Conservation (phyloP, 169 alveolate genomes). For the Cryptosporidium andersoni region DNA sequence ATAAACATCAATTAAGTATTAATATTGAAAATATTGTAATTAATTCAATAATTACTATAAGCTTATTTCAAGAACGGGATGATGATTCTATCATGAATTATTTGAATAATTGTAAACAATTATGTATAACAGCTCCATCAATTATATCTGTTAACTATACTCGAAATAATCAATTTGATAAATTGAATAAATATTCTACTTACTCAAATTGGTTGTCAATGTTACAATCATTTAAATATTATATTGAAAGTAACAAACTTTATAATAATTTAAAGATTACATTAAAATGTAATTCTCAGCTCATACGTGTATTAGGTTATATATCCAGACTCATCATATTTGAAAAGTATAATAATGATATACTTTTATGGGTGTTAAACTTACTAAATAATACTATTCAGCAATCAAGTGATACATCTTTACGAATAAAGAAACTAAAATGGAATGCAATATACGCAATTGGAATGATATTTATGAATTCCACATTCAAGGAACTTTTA, state of each 20-base stretch:
- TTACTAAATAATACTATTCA: constrained; percentile 2
- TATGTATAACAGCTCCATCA: neutral
- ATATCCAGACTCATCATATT: constrained; percentile 7
- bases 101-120: neutral
- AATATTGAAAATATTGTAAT: neutral
- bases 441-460: constrained; percentile 62
- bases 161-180: no score
- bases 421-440: constrained; percentile 23
- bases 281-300: constrained; percentile 13
- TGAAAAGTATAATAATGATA: neutral
- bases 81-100: neutral
- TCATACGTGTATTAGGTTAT: constrained; percentile 29
- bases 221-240: constrained; percentile 8
- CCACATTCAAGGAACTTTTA: constrained; percentile 2
- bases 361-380: constrained; percentile 23
- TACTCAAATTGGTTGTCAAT: constrained; percentile 24
- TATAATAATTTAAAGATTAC: neutral
- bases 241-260: neutral
- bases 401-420: neutral
- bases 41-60: constrained; percentile 8
- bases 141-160: no score
- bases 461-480: constrained; percentile 30
- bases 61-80: neutral
- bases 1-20: constrained; percentile 21
- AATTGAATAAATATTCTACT: neutral